Percentiles rank a stretch among this genome's conserved stretches.
Conservation (phyloP, 305 asterid species). For the Solanum hybrid region DNA sequence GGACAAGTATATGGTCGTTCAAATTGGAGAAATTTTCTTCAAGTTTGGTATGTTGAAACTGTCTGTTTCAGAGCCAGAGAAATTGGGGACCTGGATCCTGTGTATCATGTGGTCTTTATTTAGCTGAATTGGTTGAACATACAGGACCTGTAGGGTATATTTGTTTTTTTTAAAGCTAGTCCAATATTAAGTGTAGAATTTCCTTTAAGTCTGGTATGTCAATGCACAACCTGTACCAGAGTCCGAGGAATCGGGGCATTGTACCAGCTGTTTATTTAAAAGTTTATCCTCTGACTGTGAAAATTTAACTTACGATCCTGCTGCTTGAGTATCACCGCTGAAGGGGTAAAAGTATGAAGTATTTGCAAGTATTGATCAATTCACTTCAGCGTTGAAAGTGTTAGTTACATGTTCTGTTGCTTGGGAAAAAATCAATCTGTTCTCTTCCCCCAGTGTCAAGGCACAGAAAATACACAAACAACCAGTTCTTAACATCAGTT, state of each 20-base stretch:
- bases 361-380: not conserved
- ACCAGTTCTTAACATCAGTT: not conserved
- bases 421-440: not conserved
- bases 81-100: not conserved
- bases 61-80: not conserved
- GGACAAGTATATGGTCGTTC: not conserved
- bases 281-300: not conserved
- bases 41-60: not conserved
- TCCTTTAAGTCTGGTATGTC: not conserved
- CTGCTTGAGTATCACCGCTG: not conserved
- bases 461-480: not conserved
- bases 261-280: not conserved
- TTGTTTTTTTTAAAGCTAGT: not conserved
- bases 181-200: not conserved
- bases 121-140: not conserved
- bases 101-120: not conserved
- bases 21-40: not conserved
- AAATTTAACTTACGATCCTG: not conserved
- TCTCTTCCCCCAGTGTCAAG: not conserved
- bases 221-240: not conserved
- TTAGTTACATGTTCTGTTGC: not conserved
- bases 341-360: not conserved
- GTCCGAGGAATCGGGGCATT: not conserved
- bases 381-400: not conserved
- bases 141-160: not conserved